Evolutionary conservation across 495 filamentous ascomycete species (phyloP).

Genomic region (Podospora sp.): DNA sequence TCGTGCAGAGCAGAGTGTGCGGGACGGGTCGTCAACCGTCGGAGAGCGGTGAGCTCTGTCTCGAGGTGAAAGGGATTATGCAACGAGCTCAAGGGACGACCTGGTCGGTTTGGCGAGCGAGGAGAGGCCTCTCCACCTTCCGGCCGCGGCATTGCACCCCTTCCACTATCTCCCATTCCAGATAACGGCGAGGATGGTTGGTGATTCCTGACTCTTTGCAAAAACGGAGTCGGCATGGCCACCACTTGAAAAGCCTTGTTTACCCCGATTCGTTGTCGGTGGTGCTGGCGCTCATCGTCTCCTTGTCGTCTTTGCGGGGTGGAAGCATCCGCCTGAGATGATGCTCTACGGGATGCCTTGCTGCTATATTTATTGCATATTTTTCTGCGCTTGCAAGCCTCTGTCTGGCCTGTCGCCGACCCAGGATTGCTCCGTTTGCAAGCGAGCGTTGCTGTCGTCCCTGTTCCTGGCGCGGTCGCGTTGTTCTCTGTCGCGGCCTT

Average conservation of each 20-base stretch:
- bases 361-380: constrained; percentile 29
- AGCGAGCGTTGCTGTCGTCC: neutral
- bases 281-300: neutral
- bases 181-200: constrained; percentile 26
- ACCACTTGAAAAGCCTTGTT: constrained; percentile 25
- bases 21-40: neutral
- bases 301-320: constrained; percentile 26
- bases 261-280: constrained; percentile 12
- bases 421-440: constrained; percentile 24
- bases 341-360: constrained; percentile 23
- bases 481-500: neutral
- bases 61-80: constrained; percentile 15
- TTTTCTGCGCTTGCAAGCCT: constrained; percentile 15
- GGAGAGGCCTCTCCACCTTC: neutral
- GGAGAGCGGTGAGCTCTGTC: constrained; percentile 22
- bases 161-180: neutral
- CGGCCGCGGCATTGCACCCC: constrained; percentile 4
- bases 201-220: constrained; percentile 31
- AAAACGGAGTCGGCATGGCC: constrained; percentile 32
- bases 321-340: constrained; percentile 5
- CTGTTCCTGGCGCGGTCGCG: neutral
- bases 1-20: constrained; percentile 27
- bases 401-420: constrained; percentile 17
- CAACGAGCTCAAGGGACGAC: neutral
- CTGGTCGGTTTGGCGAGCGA: neutral